Percentiles rank a stretch among this genome's conserved stretches.
Conservation (phyloP, 2,329 filamentous ascomycete species). For the Biscogniauxia sp. region DNA sequence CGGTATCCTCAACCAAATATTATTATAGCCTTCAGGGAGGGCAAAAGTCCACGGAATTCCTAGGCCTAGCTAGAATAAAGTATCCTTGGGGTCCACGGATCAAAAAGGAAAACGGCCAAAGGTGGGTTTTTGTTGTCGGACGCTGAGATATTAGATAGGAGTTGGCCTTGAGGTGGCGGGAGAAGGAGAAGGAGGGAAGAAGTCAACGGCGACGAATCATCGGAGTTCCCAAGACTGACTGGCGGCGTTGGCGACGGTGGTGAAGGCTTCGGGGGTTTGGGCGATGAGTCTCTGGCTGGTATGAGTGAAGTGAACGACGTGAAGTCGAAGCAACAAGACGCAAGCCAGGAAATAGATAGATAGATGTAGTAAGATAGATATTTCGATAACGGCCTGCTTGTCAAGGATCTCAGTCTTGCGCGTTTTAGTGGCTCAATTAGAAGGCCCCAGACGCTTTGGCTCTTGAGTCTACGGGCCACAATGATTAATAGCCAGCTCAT, state of each 20-base stretch:
- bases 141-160: slow-evolving; percentile 19
- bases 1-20: slow-evolving; percentile 29
- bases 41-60: slow-evolving; percentile 24
- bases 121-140: slow-evolving; percentile 10
- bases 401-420: slow-evolving; percentile 28
- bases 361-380: slow-evolving; percentile 27
- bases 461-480: slow-evolving; percentile 23
- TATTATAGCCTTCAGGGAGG: slow-evolving; percentile 18
- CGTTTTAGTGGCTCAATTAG: slow-evolving; percentile 34
- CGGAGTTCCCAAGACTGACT: slow-evolving; percentile 7
- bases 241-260: slow-evolving; percentile 6
- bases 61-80: slow-evolving; percentile 19
- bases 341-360: slow-evolving; percentile 30
- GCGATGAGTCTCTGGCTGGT: slow-evolving; percentile 15
- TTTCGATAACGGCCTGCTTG: slow-evolving; percentile 24
- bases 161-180: slow-evolving; percentile 14
- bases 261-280: slow-evolving; percentile 2
- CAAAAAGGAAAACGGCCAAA: slow-evolving; percentile 45
- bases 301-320: slow-evolving; percentile 21
- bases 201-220: slow-evolving; percentile 19
- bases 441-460: slow-evolving; percentile 26
- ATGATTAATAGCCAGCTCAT: slow-evolving; percentile 29
- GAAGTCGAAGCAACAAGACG: slow-evolving; percentile 23
- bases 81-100: slow-evolving; percentile 40
- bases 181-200: slow-evolving; percentile 5